These are phyloP conservation scores for Drosera capensis DNA, from an alignment of 148 eudicot species.

Conservation along the genomic window DNA sequence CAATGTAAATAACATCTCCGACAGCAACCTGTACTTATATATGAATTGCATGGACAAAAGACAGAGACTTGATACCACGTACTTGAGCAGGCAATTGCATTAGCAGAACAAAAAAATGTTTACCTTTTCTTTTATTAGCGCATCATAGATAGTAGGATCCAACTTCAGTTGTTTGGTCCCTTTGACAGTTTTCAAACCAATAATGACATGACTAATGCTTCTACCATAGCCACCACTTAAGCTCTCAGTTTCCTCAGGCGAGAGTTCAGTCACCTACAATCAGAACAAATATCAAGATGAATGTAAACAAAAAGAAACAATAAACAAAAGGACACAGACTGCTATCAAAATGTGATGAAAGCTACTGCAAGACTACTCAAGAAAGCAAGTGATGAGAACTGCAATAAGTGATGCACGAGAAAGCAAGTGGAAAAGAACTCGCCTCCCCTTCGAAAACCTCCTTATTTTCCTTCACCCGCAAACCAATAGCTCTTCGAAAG, in stretches of 20 bases:
- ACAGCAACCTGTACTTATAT: constrained; percentile 61
- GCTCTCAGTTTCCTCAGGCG: constrained; percentile 98
- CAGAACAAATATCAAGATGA: constrained; percentile 1
- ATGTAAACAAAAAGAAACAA: background rate
- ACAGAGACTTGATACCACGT: too few species aligned
- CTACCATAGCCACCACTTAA: constrained; percentile 94
- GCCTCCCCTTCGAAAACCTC: constrained; percentile 98
- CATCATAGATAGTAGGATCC: constrained; percentile 95
- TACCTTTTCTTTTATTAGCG: constrained; percentile 94
- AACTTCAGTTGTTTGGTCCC: constrained; percentile 94
- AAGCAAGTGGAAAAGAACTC: constrained; percentile 15
- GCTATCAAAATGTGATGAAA: too few species aligned
- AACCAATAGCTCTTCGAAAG: constrained; percentile 83
- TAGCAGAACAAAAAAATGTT: background rate
- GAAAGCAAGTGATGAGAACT: too few species aligned
- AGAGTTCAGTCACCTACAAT: constrained; percentile 81
- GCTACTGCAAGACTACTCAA: too few species aligned
- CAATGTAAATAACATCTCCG: constrained; percentile 93
- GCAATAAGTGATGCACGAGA: background rate
- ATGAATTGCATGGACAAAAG: background rate
- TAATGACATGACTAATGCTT: constrained; percentile 88
- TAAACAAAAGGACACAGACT: background rate
- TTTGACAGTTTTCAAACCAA: constrained; percentile 89
- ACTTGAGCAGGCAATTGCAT: background rate
- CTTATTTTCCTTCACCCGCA: constrained; percentile 95